Conservation (phyloP, 148 eudicot species). For the Vaccinium vitisidaea region DNA sequence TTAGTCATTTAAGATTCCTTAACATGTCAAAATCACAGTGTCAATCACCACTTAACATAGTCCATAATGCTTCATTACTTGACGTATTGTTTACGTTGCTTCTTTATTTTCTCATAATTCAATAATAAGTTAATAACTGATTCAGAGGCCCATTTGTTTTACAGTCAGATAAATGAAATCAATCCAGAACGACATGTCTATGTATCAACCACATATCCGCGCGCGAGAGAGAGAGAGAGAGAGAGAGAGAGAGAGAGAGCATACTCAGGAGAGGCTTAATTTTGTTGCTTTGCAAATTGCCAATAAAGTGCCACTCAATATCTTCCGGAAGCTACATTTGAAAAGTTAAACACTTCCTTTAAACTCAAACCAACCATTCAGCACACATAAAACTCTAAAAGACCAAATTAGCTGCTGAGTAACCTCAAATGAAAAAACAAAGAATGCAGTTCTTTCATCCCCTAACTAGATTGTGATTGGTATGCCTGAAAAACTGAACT, state of each 20-base stretch:
- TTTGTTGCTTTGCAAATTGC: conserved; percentile 98
- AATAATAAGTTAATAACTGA: not conserved
- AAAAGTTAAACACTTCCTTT: not conserved
- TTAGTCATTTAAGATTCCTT: not conserved
- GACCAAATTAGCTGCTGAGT: not conserved
- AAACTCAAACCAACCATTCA: not conserved
- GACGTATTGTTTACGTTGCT: not conserved
- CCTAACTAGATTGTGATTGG: not conserved
- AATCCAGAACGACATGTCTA: not conserved
- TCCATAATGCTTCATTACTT: conserved; percentile 10
- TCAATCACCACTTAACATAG: not conserved
- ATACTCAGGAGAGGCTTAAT: conserved; percentile 88
- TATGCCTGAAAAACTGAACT: not conserved
- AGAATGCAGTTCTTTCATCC: not conserved
- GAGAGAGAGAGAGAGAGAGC: conserved; percentile 16
- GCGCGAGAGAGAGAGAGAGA: too few relatives aligned
- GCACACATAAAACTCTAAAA: conserved; percentile 8
- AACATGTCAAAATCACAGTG: not conserved
- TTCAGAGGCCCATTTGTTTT: not conserved
- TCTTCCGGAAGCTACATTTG: conserved; percentile 87
- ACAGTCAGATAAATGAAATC: not conserved
- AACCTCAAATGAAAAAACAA: not conserved
- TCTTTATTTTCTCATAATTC: not conserved
- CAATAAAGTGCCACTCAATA: conserved; percentile 97
- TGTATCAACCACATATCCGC: not conserved